Conservation (phyloP, 345 rosid species). For the Isatis tinctoria region DNA sequence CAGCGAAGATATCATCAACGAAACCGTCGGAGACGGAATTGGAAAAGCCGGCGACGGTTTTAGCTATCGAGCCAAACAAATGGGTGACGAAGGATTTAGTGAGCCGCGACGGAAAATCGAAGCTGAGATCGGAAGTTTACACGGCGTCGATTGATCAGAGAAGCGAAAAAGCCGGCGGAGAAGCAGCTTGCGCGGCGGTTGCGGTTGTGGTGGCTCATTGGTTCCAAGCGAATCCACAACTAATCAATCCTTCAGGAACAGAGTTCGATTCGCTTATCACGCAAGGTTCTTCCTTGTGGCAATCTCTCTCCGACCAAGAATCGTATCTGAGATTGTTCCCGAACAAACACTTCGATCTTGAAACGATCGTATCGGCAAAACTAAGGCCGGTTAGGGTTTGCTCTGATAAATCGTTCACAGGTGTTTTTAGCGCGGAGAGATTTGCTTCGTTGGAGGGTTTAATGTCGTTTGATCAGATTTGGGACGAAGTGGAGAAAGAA, state of each 20-base stretch:
- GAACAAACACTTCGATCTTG: slow-evolving; percentile 29
- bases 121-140: slow-evolving; percentile 27
- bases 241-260: slow-evolving; percentile 7
- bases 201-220: slow-evolving; percentile 33
- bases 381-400: slow-evolving; percentile 33
- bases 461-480: slow-evolving; percentile 54
- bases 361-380: slow-evolving; percentile 23
- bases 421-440: slow-evolving; percentile 48
- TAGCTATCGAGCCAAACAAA: slow-evolving; percentile 2
- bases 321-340: slow-evolving; percentile 24
- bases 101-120: slow-evolving; percentile 29
- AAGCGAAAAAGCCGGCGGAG: slow-evolving; percentile 36
- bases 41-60: slow-evolving; percentile 1
- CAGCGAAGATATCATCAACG: too few species aligned
- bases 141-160: slow-evolving; percentile 32
- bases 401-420: slow-evolving; percentile 42
- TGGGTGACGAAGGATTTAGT: slow-evolving; percentile 25
- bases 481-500: slow-evolving; percentile 39
- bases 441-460: slow-evolving; percentile 35
- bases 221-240: slow-evolving; percentile 20
- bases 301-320: slow-evolving; percentile 21
- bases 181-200: slow-evolving; percentile 30
- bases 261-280: slow-evolving; percentile 32
- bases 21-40: neutral
- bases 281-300: slow-evolving; percentile 31